phyloP scores from a whole-genome alignment of 352 stramenopile species.

The Aphanomyces invadans region DNA sequence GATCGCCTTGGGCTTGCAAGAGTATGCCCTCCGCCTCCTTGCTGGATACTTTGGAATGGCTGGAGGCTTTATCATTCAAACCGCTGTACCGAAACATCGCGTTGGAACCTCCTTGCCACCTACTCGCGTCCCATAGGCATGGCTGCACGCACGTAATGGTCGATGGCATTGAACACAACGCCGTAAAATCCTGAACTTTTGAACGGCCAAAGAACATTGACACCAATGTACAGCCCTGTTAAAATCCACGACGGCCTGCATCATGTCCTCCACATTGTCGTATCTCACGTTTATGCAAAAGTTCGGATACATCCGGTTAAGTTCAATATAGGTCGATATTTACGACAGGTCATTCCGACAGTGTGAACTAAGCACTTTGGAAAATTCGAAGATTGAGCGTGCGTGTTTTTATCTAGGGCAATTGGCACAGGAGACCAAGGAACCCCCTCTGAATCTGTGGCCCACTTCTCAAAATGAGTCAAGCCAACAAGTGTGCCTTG shows the following conservation, averaged over 20 bases:
- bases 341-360: not conserved
- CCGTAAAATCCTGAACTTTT: not conserved
- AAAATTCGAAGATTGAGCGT: not conserved
- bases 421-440: not conserved
- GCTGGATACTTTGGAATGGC: too few species aligned
- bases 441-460: not conserved
- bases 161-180: too few species aligned
- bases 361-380: not conserved
- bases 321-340: not conserved
- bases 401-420: not conserved
- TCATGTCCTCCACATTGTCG: not conserved
- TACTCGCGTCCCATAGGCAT: too few species aligned
- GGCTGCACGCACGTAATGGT: too few species aligned
- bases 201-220: not conserved
- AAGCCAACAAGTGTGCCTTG: conserved; percentile 38
- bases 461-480: conserved; percentile 18
- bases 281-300: not conserved
- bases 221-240: too few species aligned
- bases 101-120: not conserved
- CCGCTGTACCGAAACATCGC: not conserved
- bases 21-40: too few species aligned
- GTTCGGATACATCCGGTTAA: not conserved
- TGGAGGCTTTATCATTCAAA: too few species aligned
- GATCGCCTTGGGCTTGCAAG: too few species aligned
- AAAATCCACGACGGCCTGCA: not conserved